Conservation (phyloP, 345 rosid species). For the Erucastrum elatum region DNA sequence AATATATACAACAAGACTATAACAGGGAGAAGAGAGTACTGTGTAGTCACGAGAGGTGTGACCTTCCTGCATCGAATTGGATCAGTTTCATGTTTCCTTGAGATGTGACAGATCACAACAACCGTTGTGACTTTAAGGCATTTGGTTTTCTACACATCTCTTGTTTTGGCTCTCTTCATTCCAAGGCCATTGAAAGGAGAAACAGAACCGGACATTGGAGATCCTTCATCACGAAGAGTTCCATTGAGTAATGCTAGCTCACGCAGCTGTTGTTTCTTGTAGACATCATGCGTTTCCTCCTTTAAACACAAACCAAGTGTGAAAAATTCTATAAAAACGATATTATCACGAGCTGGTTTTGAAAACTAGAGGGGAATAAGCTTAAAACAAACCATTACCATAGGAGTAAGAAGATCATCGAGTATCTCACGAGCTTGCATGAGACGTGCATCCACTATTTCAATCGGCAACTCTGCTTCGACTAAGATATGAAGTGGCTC, state of each 20-base stretch:
- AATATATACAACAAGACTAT: slow-evolving; percentile 33
- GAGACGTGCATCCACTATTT: slow-evolving; percentile 83
- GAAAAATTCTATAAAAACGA: background rate
- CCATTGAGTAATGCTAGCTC: slow-evolving; percentile 97
- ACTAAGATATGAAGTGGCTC: slow-evolving; percentile 94
- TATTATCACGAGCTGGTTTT: background rate
- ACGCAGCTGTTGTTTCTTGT: slow-evolving; percentile 94
- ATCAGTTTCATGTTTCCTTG: slow-evolving; percentile 24
- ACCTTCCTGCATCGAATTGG: slow-evolving; percentile 11
- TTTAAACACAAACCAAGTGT: slow-evolving; percentile 22
- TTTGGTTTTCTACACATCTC: slow-evolving; percentile 48
- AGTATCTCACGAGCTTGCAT: slow-evolving; percentile 96
- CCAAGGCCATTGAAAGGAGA: slow-evolving; percentile 93
- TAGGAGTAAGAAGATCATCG: slow-evolving; percentile 85
- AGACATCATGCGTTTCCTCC: slow-evolving; percentile 96
- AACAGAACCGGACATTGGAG: slow-evolving; percentile 89
- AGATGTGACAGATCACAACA: background rate
- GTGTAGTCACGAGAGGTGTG: background rate
- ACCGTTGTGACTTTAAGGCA: background rate
- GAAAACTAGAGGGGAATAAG: background rate
- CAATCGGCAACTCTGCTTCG: slow-evolving; percentile 92
- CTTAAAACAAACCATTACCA: slow-evolving; percentile 67
- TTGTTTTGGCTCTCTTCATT: slow-evolving; percentile 95
- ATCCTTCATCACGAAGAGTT: slow-evolving; percentile 87
- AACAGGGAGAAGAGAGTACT: slow-evolving; percentile 25